Evolutionary conservation across 2,329 filamentous ascomycete genomes (phyloP).

Genomic region (Colletotrichum sp.): DNA sequence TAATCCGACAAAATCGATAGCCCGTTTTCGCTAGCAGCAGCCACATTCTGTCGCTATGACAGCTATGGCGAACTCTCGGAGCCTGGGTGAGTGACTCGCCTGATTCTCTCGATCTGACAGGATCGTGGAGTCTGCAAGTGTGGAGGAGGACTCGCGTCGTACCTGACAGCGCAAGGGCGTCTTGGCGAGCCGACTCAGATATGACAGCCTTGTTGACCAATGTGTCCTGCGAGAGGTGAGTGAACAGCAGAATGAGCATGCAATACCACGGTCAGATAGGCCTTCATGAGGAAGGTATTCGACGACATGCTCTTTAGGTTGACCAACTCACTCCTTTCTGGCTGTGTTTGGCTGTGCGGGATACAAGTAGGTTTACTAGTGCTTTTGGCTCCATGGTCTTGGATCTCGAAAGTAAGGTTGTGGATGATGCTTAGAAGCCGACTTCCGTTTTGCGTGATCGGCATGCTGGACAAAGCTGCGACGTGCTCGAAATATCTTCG

Average conservation of each 20-base stretch:
- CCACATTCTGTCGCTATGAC: slow-evolving; percentile 15
- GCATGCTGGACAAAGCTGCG: background rate
- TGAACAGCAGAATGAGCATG: background rate
- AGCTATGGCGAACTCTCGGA: background rate
- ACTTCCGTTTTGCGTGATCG: background rate
- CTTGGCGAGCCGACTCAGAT: background rate
- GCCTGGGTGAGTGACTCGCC: background rate
- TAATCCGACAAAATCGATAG: slow-evolving; percentile 3
- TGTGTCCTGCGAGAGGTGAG: background rate
- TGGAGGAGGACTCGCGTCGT: background rate
- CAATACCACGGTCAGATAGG: background rate
- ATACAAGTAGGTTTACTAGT: background rate
- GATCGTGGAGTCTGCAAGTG: background rate
- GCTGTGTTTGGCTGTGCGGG: background rate
- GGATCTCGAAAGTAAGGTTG: background rate
- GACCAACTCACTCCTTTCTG: background rate
- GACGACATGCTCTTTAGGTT: background rate
- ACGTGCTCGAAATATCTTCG: background rate
- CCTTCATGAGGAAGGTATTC: background rate
- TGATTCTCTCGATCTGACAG: background rate
- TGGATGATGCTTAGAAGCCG: background rate
- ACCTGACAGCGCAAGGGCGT: background rate
- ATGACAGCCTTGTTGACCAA: background rate
- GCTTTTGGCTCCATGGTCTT: background rate
- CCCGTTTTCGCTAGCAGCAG: slow-evolving; percentile 10